phyloP scores from a whole-genome alignment of 176 grass and related monocot species.

The Cenchrus purpureus region DNA sequence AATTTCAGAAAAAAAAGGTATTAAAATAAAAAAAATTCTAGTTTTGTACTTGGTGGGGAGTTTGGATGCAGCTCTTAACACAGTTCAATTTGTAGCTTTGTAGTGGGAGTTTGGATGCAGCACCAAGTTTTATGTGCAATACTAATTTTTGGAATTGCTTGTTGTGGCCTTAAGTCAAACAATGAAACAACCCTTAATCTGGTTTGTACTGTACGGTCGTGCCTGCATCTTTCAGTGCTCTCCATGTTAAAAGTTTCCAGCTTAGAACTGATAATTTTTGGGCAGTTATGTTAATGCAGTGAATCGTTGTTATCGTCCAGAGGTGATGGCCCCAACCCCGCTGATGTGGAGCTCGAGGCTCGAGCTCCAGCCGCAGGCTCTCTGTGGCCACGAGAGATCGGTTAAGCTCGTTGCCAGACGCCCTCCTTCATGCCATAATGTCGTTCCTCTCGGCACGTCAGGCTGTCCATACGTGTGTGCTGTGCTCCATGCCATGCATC shows the following conservation, averaged over 20 bases:
- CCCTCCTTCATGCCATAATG: not conserved
- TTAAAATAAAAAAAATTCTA: no score
- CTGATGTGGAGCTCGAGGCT: not conserved
- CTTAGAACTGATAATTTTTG: not conserved
- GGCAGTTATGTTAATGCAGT: not conserved
- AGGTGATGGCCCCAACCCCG: not conserved
- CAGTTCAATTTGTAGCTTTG: no score
- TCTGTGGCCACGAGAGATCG: not conserved
- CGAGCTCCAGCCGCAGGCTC: not conserved
- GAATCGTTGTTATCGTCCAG: not conserved
- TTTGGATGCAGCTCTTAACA: no score
- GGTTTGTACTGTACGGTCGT: not conserved
- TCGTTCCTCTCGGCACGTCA: not conserved
- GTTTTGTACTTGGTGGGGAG: no score
- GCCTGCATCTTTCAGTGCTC: not conserved
- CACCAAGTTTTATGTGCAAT: no score
- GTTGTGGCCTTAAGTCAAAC: not conserved
- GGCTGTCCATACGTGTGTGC: not conserved
- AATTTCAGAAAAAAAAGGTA: no score
- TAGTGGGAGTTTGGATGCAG: not conserved
- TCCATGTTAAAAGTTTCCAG: not conserved
- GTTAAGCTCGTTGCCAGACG: slow-evolving; percentile 15
- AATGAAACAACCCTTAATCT: not conserved
- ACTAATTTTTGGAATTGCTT: not conserved
- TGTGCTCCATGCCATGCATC: not conserved